These are phyloP conservation scores for Sphagnum contortum DNA, from an alignment of 225 moss, liverwort and hornwort species.

Conservation along the genomic window DNA sequence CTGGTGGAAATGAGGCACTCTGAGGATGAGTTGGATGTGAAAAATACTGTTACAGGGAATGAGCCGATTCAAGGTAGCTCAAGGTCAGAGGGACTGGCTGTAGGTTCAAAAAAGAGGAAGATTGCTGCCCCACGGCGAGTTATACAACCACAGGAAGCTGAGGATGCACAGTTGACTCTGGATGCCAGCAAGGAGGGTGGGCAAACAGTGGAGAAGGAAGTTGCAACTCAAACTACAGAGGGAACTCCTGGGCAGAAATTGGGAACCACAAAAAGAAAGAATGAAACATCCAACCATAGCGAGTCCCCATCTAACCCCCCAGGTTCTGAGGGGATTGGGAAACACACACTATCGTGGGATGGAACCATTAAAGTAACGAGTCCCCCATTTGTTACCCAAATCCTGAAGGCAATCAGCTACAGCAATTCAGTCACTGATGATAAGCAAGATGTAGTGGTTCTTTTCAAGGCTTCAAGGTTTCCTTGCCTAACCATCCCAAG, in stretches of 20 bases:
- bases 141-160: conserved; percentile 7
- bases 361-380: conserved; percentile 7
- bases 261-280: conserved; percentile 4
- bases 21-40: too few relatives aligned
- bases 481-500: neutral
- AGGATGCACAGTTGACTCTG: conserved; percentile 8
- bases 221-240: conserved; percentile 7
- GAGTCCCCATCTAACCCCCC: conserved; percentile 24
- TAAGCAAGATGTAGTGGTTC: conserved; percentile 38
- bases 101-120: conserved; percentile 40
- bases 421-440: conserved; percentile 15
- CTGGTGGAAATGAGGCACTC: neutral
- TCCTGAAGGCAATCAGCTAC: conserved; percentile 42
- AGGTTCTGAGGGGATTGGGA: conserved; percentile 30
- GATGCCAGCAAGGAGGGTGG: neutral
- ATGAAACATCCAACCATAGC: conserved; percentile 25
- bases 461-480: conserved; percentile 39
- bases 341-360: conserved; percentile 26
- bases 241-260: conserved; percentile 12
- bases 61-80: conserved; percentile 13
- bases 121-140: conserved; percentile 39
- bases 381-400: conserved; percentile 28
- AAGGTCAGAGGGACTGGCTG: conserved; percentile 19
- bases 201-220: conserved; percentile 11
- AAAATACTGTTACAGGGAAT: too few relatives aligned